A percentile compares a stretch with the other conserved stretches of the same genome.
phyloP scores from a whole-genome alignment of 1,139 yeast genomes.

The Blastobotrys serpentis region DNA sequence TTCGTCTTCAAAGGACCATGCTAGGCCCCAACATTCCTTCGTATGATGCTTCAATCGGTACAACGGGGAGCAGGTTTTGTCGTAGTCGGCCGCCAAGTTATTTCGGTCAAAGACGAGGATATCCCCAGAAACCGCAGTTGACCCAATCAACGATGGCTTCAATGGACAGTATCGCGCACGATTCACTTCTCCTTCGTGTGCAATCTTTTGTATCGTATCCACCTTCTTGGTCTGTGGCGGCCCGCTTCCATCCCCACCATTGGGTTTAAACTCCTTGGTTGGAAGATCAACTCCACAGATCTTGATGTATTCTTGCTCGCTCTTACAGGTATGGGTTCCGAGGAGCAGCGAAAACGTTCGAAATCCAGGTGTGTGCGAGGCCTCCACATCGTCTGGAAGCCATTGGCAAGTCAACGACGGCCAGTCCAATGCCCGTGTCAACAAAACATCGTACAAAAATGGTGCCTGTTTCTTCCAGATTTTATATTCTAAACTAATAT shows the following conservation, averaged over 20 bases:
- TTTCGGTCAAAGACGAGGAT: constrained; percentile 60
- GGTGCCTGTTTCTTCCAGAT: constrained; percentile 90
- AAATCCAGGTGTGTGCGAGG: constrained; percentile 19
- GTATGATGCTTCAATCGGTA: constrained; percentile 54
- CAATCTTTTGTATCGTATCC: constrained; percentile 40
- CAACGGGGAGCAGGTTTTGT: constrained; percentile 14
- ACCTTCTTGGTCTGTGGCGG: constrained; percentile 46
- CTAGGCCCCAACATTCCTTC: constrained; percentile 67
- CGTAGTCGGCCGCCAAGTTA: constrained; percentile 31
- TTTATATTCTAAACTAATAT: constrained; percentile 28
- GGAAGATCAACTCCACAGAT: constrained; percentile 77
- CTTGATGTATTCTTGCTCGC: constrained; percentile 71
- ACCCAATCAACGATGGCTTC: constrained; percentile 61
- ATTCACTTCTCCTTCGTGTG: constrained; percentile 64
- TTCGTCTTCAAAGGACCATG: constrained; percentile 51
- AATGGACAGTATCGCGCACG: constrained; percentile 82
- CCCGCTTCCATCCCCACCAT: constrained; percentile 23
- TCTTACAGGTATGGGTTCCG: constrained; percentile 85
- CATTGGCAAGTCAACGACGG: constrained; percentile 48
- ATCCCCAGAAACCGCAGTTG: constrained; percentile 74
- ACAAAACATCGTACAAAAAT: constrained; percentile 71
- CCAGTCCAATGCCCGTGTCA: constrained; percentile 61
- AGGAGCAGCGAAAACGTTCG: constrained; percentile 48
- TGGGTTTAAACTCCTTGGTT: constrained; percentile 14
- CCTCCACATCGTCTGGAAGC: constrained; percentile 37